Percentiles rank a stretch among this genome's conserved stretches.
Conservation (phyloP, 1,284 basidiomycete species). For the Exobasidium cylindrosporum region DNA sequence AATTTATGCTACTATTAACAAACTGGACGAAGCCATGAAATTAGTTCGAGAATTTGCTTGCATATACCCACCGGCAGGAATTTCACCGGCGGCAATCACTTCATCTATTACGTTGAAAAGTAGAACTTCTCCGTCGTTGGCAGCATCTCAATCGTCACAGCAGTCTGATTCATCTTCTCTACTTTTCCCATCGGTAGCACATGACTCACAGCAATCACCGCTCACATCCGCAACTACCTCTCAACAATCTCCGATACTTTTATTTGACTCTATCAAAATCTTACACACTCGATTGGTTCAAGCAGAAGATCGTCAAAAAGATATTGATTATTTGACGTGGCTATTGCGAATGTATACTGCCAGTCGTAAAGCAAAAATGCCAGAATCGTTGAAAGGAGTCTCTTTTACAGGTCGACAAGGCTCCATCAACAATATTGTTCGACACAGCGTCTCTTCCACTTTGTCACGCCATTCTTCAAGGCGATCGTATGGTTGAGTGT, state of each 20-base stretch:
- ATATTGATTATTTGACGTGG: background rate
- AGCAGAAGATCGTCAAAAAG: background rate
- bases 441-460: background rate
- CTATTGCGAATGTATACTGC: background rate
- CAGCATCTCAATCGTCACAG: background rate
- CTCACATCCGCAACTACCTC: background rate
- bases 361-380: background rate
- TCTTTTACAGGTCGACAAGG: background rate
- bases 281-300: background rate
- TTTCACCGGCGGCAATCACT: background rate
- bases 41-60: background rate
- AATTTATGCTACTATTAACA: conserved; percentile 21
- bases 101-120: background rate
- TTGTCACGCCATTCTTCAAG: background rate
- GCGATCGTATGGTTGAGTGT: background rate
- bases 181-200: background rate
- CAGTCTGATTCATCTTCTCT: background rate
- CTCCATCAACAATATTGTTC: background rate
- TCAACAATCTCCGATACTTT: background rate
- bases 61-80: background rate
- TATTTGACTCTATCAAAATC: background rate
- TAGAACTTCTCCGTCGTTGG: background rate
- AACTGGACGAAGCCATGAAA: background rate
- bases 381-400: background rate
- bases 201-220: too few relatives aligned